Evolutionary conservation across 495 filamentous ascomycete genomes (phyloP), one percentile per base, ranked within the genome.

Genomic region (Aspergillus avenaceus): DNA sequence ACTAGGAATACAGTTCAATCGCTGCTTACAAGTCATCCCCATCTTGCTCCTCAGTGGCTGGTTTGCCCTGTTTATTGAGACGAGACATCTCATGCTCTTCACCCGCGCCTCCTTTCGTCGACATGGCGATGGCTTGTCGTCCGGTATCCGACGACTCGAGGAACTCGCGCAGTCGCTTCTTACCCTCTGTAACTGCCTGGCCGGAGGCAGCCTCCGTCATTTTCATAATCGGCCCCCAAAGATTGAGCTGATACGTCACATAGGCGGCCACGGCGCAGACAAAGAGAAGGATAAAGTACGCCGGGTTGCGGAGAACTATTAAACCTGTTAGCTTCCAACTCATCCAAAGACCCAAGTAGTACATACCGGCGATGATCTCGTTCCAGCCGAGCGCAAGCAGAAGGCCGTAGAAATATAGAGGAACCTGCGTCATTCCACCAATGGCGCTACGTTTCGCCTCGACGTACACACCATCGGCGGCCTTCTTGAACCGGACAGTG

Each of bases 361-460:
- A 66, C 87, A 76, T 77, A 95, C 90, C 88, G 61, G 90, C 87
- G 54, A 91, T 63, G 50, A 97, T 89, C 70, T 98, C 93, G 66
- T 98, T 98, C 93, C 93, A 97, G 21, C 93, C 93, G 32, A 98
- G 74, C 24, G 89, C 89, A 50, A 98, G 69, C 45, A 98, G 70
- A 42, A 97, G 59, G 16, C 81, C 92, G 55, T 95, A 98, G 64
- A 97, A 96, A 66, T 95, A 97, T 47, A 96, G 62, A 16, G 93
- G 93, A 48, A 97, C 87, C 69, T 97, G 91, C 3, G 90, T 88
- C 55, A 98, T 87, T 49, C 92, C 91, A 36, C 93, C 93, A 61
- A 97, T 95, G 27, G 93, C 92, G 69, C 90, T 89, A 38, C 93
- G 81, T 77, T 97, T 97, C 26, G 93, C 93, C 68, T 98, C 93